Conservation (phyloP, 768 basidiomycete species). For the Psilocybe cyanescens region DNA sequence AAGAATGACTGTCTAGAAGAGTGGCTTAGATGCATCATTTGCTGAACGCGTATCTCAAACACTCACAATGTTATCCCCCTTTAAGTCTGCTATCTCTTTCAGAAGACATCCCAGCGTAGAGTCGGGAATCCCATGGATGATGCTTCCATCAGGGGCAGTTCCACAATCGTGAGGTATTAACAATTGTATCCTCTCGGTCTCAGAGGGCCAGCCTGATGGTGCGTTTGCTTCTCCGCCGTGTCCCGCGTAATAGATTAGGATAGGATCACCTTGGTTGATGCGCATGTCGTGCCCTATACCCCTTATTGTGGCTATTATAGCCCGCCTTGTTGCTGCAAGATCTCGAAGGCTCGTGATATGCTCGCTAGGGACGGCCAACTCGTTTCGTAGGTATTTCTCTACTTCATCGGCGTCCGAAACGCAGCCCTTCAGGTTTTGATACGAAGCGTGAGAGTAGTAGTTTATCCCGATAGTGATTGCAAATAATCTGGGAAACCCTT, state of each 20-base stretch:
- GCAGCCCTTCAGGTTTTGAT: conserved; percentile 1
- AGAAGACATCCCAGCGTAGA: conserved; percentile 58
- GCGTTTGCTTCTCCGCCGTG: conserved; percentile 56
- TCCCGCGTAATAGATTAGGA: conserved; percentile 67
- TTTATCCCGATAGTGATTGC: conserved; percentile 10
- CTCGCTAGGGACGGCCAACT: too few relatives aligned
- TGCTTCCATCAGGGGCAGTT: conserved; percentile 29
- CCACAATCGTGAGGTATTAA: too few relatives aligned
- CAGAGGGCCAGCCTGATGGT: conserved; percentile 51
- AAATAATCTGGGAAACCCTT: background rate
- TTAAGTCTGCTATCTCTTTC: conserved; percentile 46
- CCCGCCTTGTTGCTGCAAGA: too few relatives aligned
- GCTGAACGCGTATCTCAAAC: too few relatives aligned
- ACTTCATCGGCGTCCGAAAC: conserved; percentile 1
- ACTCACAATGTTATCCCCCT: conserved; percentile 56
- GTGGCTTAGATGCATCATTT: background rate
- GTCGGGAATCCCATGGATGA: conserved; percentile 58
- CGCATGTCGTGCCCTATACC: background rate
- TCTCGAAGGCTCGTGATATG: too few relatives aligned
- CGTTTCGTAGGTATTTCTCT: too few relatives aligned
- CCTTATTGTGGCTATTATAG: too few relatives aligned
- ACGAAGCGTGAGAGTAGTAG: background rate
- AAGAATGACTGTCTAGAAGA: conserved; percentile 12
- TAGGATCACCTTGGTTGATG: conserved; percentile 56
- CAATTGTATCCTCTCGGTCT: too few relatives aligned